Evolutionary conservation across 2,329 filamentous ascomycete species (phyloP), one percentile per base, ranked within the genome.

Genomic region (Colletotrichum scovillei): DNA sequence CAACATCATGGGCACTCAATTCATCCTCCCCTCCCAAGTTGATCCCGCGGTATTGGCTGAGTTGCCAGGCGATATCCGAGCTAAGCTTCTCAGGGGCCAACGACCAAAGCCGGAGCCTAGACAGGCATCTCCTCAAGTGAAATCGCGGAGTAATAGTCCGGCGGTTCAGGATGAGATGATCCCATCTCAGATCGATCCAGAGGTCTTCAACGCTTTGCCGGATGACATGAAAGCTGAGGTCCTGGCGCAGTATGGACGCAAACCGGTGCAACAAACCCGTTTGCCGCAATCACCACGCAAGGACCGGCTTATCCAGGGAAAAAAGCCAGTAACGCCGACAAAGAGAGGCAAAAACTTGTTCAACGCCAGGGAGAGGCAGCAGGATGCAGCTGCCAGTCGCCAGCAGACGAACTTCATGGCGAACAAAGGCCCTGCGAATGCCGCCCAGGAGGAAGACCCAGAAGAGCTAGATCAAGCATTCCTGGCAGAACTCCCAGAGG

Each of bases 1-100:
- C 26, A 97, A 98, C 78, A 89, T 94, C 3, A 87, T 91, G 3
- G 95, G 96, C 2, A 98, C 96, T 0, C 97, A 99, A 78, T 99
- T 99, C 78, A 90, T 98, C 59, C 87, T 99, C 77, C 97, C 97
- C 0, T 90, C 90, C 1, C 94, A 98, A 76, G 89, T 94, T 2
- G 97, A 99, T 79, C 92, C 93, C 0, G 86, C 88, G n/a, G 92
- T 98, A 0, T 83, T 98, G 4, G 93, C 93, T 1, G 95, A 97
- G 78, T 87, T 99, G 4, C 96, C 96, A 0, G 87, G 87, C 38
- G 94, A 97, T 79, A 98, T 98, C 75, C 90, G 94, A 73, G 91
- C 90, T 38, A 94, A 90, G 78, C 87, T 98, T 2, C 63, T 56
- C 35, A 69, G 53, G 63, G 76, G 66, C 65, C 76, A 59, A 73